Percentiles rank a stretch among this genome's conserved stretches.
Evolutionary conservation across 306 rosid species (phyloP).

Genomic region (Astragalus glycyphyllos): DNA sequence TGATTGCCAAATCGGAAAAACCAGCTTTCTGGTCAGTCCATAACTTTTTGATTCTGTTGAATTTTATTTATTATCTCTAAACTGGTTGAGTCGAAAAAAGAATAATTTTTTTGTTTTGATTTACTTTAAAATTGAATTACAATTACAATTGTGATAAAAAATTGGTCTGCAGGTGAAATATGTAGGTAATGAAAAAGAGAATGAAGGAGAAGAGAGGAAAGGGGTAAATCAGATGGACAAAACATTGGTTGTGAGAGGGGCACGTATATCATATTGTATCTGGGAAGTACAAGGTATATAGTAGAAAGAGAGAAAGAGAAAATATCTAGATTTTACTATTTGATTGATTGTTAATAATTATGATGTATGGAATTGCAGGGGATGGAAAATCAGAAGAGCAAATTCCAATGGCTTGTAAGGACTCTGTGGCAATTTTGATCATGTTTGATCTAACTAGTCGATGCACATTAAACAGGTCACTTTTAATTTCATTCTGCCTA

Average conservation of each 20-base stretch:
- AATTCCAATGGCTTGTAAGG: conserved; percentile 77
- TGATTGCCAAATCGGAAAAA: conserved; percentile 84
- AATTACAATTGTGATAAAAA: neutral
- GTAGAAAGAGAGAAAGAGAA: conserved; percentile 22
- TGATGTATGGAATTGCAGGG: conserved; percentile 47
- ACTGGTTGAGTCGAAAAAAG: neutral
- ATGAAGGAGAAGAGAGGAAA: conserved; percentile 41
- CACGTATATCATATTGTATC: conserved; percentile 80
- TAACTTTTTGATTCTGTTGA: neutral
- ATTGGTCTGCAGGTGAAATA: conserved; percentile 69
- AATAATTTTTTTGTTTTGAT: neutral
- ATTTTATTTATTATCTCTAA: neutral
- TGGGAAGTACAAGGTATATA: conserved; percentile 95
- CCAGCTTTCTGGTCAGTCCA: conserved; percentile 75
- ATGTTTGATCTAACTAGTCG: conserved; percentile 99
- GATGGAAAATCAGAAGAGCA: conserved; percentile 63
- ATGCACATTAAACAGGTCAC: conserved; percentile 69
- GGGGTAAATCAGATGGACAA: conserved; percentile 74
- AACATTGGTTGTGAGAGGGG: conserved; percentile 72
- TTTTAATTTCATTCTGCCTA: neutral
- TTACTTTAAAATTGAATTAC: neutral
- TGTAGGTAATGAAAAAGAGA: conserved; percentile 62
- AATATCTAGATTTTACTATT: neutral
- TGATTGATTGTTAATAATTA: conserved; percentile 21
- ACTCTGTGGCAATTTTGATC: conserved; percentile 84